Evolutionary conservation across 1,139 yeast species (phyloP), one percentile per base, ranked within the genome.

Genomic region (Sugiyamaella grinbergsii): DNA sequence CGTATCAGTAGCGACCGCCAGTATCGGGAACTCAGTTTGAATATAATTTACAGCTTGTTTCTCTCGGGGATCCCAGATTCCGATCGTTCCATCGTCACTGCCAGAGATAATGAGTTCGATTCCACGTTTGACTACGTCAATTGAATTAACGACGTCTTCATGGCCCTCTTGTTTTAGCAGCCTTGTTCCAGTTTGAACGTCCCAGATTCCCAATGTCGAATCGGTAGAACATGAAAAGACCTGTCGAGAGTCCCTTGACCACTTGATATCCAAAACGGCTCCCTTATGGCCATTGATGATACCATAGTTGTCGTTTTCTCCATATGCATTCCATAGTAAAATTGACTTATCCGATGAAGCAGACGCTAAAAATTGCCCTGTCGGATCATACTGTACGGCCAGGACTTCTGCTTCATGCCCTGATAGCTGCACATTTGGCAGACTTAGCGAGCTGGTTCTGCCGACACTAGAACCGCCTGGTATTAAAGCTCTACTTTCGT

Each of bases 81-180:
- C 70, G 0, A 78, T 71, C 3, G 66, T 54, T 0, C 91, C 90
- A 60, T 83, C 90, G 60, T 87, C 95, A 15, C 83, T 75, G 2
- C 80, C 89, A 26, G 84, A 76, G 2, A 76, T 71, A 3, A 77
- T 58, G n/a, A 67, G 42, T 20, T 69, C 69, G 2, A 68, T 62
- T 6, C 73, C 62, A 4, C 71, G 58, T 3, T 60, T 57, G 43
- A 68, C 63, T 22, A 62, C 61, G 32, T 66, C 74, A 1, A 85
- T 66, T 55, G 82, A 77, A 60, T 86, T 85, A 3, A 85, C 81
- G 15, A 77, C 73, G n/a, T 72, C 71, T 3, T 69, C 70, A 59
- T 83, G 87, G 1, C 78, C 80, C 20, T 65, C 66, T 29, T 79
- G 78, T 55, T 79, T 83, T 39, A 84, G 69, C 11, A 78, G 54